Base-by-base conservation (phyloP, 129 eudicot species). In the Flaveria bidentis region DNA sequence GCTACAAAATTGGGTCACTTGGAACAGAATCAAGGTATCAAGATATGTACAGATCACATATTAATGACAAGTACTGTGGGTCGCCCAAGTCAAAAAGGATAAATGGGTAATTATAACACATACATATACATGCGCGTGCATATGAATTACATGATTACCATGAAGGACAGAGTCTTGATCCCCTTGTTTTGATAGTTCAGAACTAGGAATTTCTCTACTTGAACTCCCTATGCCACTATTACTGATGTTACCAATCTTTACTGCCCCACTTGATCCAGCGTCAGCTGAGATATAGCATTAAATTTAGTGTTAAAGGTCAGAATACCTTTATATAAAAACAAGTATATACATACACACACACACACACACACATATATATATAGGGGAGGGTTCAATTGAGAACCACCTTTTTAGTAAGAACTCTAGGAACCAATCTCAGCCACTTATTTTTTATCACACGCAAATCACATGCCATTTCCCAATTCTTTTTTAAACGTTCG, bases 161-260 rank as follows among this genome's bases (percentile, higher is more conserved):
- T 87, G 89, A 73, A 56, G 79, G 13, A 42, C 49, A 72, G 96
- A 84, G 77, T 76, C 85, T 75, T 85, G 88, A 70, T 79, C 87
- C 62, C 77, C 88, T 71, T 88, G 90, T 56, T 86, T 81, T 70
- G 82, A 67, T 77, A 90, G 67, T 66, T 89, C 91, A 30, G 96
- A 85, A 82, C 63, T 78, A 63, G 82, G 82, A 57, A 84, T 65
- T 47, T 84, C 75, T 84, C 83, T 83, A 47, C 84, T 79, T 49
- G 90, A 89, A 87, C 90, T 86, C 22, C 83, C 90, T 47, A 77
- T 60, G 67, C 90, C 88, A 63, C 82, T 88, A 46, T 76, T 33
- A 77, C 83, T 62, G 81, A 80, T 79, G 78, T 85, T 71, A 69
- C 92, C 75, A 77, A 82, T 81, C 69, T 68, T 75, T 49, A 79